Evolutionary conservation across 371 early-diverging fungal genomes (phyloP).

Genomic region (Syncephalis fuscata): DNA sequence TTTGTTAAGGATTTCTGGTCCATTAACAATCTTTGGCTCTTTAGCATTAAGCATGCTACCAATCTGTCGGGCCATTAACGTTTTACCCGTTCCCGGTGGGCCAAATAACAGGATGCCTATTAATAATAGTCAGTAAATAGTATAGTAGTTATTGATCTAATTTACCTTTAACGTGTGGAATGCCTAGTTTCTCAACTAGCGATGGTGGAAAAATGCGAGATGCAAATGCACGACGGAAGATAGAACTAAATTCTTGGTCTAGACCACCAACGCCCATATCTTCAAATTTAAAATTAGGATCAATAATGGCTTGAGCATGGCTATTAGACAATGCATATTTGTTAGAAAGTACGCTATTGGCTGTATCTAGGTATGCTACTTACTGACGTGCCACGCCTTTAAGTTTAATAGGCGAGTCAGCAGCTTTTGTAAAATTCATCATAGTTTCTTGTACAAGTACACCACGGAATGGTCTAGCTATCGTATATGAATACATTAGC

Average conservation of each 20-base stretch:
- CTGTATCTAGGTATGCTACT: neutral
- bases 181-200: conserved; percentile 88
- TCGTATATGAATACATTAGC: neutral
- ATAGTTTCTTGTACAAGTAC: conserved; percentile 15
- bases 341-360: neutral
- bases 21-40: conserved; percentile 97
- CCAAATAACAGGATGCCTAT: conserved; percentile 62
- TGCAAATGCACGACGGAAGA: conserved; percentile 99
- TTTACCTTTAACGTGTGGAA: conserved; percentile 92
- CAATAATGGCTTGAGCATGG: conserved; percentile 48
- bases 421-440: conserved; percentile 42
- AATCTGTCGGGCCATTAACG: conserved; percentile 98
- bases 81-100: conserved; percentile 99
- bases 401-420: conserved; percentile 4
- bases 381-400: conserved; percentile 5
- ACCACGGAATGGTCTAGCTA: conserved; percentile 4
- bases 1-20: conserved; percentile 97
- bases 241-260: conserved; percentile 91
- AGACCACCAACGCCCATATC: conserved; percentile 99
- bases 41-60: conserved; percentile 95
- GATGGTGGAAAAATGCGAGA: conserved; percentile 97
- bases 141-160: neutral
- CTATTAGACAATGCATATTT: conserved; percentile 11
- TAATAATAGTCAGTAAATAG: conserved; percentile 1
- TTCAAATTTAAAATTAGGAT: conserved; percentile 96